Evolutionary conservation across 2,329 filamentous ascomycete genomes (phyloP), one percentile per base, ranked within the genome.

Genomic region (Aspergillus sp.): DNA sequence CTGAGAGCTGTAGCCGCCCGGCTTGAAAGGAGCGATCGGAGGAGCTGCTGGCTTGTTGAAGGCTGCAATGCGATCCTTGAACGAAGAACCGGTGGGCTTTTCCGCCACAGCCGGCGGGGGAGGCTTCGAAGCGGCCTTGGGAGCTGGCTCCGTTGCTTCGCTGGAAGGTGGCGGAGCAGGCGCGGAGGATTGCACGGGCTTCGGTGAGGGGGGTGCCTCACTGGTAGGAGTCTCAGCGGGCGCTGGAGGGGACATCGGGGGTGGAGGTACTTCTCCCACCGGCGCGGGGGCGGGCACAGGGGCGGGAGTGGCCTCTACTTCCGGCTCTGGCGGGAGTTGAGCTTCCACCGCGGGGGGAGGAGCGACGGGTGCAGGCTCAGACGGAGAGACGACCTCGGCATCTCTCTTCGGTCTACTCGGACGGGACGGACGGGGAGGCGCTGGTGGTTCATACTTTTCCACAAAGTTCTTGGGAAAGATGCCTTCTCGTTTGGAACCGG

Each of bases 391-490:
- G 36, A 68, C 59, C 52, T 72, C 74, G 52, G 76, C 64, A 34
- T 88, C 85, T 68, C 85, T 88, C 77, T 88, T 92, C 48, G 82
- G 75, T 60, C 89, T 86, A 53, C 72, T 76, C 14, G 84, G 79
- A 65, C 94, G 86, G 58, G 84, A 82, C 53, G 94, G 94, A 54
- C 94, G 86, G 55, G 92, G 91, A 55, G 94, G 94, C 58, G 93
- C 88, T 52, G 86, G 88, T 34, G 94, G 94, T 71, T 97, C 93
- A 74, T 91, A 95, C 75, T 88, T 91, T 74, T 99, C 94, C 67
- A 99, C 94, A 70, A 99, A 99, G 76, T 97, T 99, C 70, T 88
- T 88, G 47, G 91, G 93, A 72, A 97, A 97, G 64, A 97, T 88
- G 61, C 93, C 93, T 67, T 92, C 86, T 69, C 86, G 83, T 73